phyloP scores from a whole-genome alignment of 2,329 filamentous ascomycete genomes.

The Alternaria brassicicola region DNA sequence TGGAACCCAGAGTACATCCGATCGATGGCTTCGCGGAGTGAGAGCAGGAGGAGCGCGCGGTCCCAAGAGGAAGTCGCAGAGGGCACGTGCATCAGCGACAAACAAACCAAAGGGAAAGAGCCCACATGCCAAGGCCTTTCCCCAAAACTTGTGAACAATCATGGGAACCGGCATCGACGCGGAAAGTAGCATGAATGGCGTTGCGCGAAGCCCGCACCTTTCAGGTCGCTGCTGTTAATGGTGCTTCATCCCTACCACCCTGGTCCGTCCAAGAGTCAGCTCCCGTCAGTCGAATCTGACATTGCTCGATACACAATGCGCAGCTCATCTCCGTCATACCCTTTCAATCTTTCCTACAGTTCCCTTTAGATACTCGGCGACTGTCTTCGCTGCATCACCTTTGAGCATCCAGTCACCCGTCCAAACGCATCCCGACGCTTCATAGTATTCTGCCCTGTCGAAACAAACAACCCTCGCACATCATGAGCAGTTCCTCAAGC shows the following conservation, averaged over 20 bases:
- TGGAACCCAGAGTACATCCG: not conserved
- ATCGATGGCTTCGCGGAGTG: not conserved
- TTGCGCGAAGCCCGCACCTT: not conserved
- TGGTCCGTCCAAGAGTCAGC: not conserved
- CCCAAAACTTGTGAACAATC: not conserved
- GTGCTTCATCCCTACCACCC: not conserved
- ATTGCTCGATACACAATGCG: not conserved
- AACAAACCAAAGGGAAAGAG: not conserved
- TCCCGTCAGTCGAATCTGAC: not conserved
- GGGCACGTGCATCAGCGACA: conserved; percentile 7
- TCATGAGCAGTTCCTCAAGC: not conserved
- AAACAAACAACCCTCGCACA: conserved; percentile 19
- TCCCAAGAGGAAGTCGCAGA: conserved; percentile 1
- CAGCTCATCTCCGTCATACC: not conserved
- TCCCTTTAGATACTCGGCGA: conserved; percentile 40
- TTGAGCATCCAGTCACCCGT: conserved; percentile 64
- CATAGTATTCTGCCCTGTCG: conserved; percentile 20
- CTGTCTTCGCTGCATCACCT: conserved; percentile 57
- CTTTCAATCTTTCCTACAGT: conserved; percentile 4
- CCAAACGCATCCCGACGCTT: conserved; percentile 37
- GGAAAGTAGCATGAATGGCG: not conserved
- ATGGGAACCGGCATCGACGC: not conserved
- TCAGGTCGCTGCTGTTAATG: not conserved
- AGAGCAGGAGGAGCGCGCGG: not conserved
- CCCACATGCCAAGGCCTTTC: not conserved